A percentile compares a stretch with the other conserved stretches of the same genome.
phyloP scores from a whole-genome alignment of 2,329 filamentous ascomycete genomes.

The Diaporthe sp. region DNA sequence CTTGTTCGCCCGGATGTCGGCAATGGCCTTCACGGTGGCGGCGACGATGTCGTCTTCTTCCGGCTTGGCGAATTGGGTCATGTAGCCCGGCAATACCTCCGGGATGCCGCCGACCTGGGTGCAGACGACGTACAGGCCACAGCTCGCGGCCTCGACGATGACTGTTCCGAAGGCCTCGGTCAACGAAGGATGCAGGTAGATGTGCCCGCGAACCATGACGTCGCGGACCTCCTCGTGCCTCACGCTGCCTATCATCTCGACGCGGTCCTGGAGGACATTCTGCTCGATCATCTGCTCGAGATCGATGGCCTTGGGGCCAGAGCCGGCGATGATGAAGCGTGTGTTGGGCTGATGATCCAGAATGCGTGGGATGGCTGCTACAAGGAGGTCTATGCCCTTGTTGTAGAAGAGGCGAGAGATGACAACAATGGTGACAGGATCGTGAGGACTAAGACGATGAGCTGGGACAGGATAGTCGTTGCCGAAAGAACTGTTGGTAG shows the following conservation, averaged over 20 bases:
- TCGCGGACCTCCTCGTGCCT: slow-evolving; percentile 97
- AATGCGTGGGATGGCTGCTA: slow-evolving; percentile 93
- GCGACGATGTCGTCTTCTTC: slow-evolving; percentile 95
- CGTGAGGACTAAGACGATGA: slow-evolving; percentile 80
- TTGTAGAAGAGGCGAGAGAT: slow-evolving; percentile 99
- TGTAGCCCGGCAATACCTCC: slow-evolving; percentile 93
- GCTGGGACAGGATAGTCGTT: slow-evolving; percentile 60
- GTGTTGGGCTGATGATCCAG: slow-evolving; percentile 91
- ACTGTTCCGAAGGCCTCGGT: slow-evolving; percentile 98
- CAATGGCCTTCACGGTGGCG: slow-evolving; percentile 90
- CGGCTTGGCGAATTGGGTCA: slow-evolving; percentile 97
- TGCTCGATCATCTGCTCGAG: slow-evolving; percentile 98
- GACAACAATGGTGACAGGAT: slow-evolving; percentile 94
- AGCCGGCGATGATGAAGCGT: slow-evolving; percentile 95
- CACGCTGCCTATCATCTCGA: slow-evolving; percentile 90
- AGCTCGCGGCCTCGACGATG: slow-evolving; percentile 95
- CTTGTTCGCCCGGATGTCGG: slow-evolving; percentile 83
- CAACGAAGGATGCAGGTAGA: slow-evolving; percentile 93
- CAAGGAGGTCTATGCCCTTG: slow-evolving; percentile 97
- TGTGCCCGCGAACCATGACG: slow-evolving; percentile 96
- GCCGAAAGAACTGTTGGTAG: slow-evolving; percentile 47
- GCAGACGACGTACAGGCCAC: slow-evolving; percentile 95
- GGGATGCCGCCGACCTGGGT: slow-evolving; percentile 97
- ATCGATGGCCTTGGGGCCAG: slow-evolving; percentile 96
- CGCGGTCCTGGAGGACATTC: slow-evolving; percentile 91